These are phyloP conservation scores for Gymnopus androsaceus DNA, from an alignment of 1,284 basidiomycete genomes.

Conservation along the genomic window DNA sequence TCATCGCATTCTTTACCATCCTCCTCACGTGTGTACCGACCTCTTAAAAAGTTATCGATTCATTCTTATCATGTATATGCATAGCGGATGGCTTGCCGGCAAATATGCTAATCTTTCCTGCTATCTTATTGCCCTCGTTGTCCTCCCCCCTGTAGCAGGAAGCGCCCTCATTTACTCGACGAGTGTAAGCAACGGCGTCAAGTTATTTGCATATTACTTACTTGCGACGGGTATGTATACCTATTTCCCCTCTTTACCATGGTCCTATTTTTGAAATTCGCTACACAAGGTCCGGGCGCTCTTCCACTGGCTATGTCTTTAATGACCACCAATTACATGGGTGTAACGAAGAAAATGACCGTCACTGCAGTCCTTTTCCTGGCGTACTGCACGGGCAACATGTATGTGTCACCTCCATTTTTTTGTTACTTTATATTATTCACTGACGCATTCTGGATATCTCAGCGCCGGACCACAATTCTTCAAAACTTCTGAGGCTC, in stretches of 20 bases:
- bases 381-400: slow-evolving; percentile 3
- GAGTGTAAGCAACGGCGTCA: not conserved
- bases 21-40: slow-evolving; percentile 1
- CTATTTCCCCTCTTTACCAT: not conserved
- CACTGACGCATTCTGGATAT: not conserved
- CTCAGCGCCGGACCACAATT: slow-evolving; percentile 3
- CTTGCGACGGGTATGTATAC: not conserved
- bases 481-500: slow-evolving; percentile 2
- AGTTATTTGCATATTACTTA: slow-evolving; percentile 1
- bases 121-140: slow-evolving; percentile 4
- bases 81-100: slow-evolving; percentile 3
- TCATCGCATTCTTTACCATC: slow-evolving; percentile 2
- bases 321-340: slow-evolving; percentile 4
- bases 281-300: not conserved
- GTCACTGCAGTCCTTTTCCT: not conserved
- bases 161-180: slow-evolving; percentile 2
- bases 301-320: slow-evolving; percentile 3
- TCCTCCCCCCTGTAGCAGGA: not conserved
- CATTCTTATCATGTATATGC: not conserved
- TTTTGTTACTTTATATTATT: not conserved
- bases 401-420: not conserved
- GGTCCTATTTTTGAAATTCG: too few species aligned
- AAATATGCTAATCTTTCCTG: not conserved
- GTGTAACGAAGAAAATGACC: slow-evolving; percentile 6
- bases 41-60: not conserved